Evolutionary conservation across 352 stramenopile genomes (phyloP), one percentile per base, ranked within the genome.

Genomic region (Phytophthora colocasiae): DNA sequence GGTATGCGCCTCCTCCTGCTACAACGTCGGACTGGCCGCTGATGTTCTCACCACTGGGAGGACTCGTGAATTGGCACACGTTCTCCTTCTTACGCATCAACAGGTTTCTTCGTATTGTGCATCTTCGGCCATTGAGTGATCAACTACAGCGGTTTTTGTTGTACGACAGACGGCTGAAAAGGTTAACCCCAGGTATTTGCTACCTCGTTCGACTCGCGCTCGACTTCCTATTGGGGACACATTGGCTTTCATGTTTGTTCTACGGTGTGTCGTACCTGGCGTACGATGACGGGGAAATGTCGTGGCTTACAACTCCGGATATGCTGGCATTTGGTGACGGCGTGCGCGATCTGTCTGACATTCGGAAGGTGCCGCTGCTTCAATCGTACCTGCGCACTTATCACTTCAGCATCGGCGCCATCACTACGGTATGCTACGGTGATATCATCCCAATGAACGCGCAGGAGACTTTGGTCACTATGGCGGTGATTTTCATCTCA

Each of bases 351-450:
- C 55, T 78, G 38, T 17, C 43, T 4, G 73, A 75, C 4, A 69
- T 92, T 38, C 69, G 66, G 0, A 57, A 58, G 14, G 66, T 92
- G 17, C 54, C 83, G 2, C 31, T 87, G 4, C 10, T 58, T 1
- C 48, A 75, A 8, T 66, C 71, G 8, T 92, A 90, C 41, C 38
- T 81, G 19, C 83, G 83, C 9, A 82, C 75, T 38, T 82, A 78
- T 12, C 78, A 92, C 59, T 92, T 89, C 45, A 90, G 83, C 45
- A 91, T 92, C 29, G 81, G 81, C 4, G 83, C 83, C n/a, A 89
- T 91, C 59, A 92, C 81, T 24, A 92, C 83, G 0, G 83, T 92
- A 1, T 92, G 69, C 38, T 92, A 92, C 56, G 81, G 81, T 0
- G 83, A 92, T 52, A 92, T 92, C 39, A 49, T 81, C 2, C 83